Percentiles rank a stretch among this genome's conserved stretches.
These are phyloP conservation scores for Monilinia aucupariae DNA, from an alignment of 2,329 filamentous ascomycete species.

Conservation along the genomic window DNA sequence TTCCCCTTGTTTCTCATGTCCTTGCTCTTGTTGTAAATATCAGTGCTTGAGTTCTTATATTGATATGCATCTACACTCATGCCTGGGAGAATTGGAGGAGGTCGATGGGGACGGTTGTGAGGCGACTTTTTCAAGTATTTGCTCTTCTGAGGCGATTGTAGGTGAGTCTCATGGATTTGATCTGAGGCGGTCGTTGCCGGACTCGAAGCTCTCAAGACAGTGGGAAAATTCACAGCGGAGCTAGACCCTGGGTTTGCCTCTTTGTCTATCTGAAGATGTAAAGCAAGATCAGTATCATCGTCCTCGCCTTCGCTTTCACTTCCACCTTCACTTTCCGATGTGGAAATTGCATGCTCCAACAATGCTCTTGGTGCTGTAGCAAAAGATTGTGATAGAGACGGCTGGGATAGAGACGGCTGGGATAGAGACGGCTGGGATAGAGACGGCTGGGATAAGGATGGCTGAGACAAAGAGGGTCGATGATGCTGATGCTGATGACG, in stretches of 20 bases:
- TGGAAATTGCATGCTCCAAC: conserved; percentile 15
- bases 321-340: conserved; percentile 11
- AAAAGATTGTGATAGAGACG: conserved; percentile 23
- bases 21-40: neutral
- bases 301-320: conserved; percentile 21
- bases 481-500: neutral
- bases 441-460: conserved; percentile 26
- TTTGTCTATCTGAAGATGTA: conserved; percentile 21
- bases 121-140: conserved; percentile 4
- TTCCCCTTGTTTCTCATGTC: neutral
- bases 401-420: too few species aligned
- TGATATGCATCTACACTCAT: conserved; percentile 12
- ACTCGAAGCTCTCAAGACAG: neutral
- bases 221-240: neutral
- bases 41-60: neutral
- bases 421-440: conserved; percentile 24
- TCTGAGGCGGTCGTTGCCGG: neutral
- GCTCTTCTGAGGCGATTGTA: neutral
- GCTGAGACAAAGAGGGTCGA: conserved; percentile 20
- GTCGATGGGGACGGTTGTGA: conserved; percentile 1
- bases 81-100: conserved; percentile 15
- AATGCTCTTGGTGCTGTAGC: conserved; percentile 23
- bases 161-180: neutral
- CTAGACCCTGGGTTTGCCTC: conserved; percentile 12
- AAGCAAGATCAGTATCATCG: conserved; percentile 19